Base-by-base conservation (phyloP, 108 stramenopile genomes). In the Poteriospumella lacustris region DNA sequence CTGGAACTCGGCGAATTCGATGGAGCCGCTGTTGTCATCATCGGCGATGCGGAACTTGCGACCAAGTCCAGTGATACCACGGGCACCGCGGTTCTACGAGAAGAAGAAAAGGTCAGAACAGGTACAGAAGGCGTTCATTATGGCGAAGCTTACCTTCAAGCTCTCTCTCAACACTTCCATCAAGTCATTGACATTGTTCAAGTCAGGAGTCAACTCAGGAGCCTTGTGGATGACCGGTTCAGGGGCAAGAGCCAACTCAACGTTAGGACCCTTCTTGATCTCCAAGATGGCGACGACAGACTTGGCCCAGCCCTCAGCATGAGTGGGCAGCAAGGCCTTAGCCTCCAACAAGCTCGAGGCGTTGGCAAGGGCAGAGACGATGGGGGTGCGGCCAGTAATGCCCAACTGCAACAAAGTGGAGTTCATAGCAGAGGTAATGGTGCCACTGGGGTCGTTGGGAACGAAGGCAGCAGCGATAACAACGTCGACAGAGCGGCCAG, bases 11-110 rank as follows among this genome's bases (percentile, higher is more conserved):
- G 5, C 19, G 3, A 73, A 26, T 9, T 44, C 43, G 5, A 73
- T 42, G 12, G 5, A 5, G 26, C 47, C 47, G 41, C 33, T 73
- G 70, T 42, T 73, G 47, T 73, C 42, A 38, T 73, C 70, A 73
- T 73, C 70, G 9, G 24, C 24, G 36, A 73, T 73, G 12, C 42
- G 38, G 70, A 73, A 73, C 31, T 73, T 73, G 47, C 70, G 70
- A 19, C 12, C 3, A 5, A 73, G 70, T 33, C 70, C 70, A 56
- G 36, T 12, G 41, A 73, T 73, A 42, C 70, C 70, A 5, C 31
- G 36, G 9, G 70, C 70, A 52, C 70, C 70, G 31, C 41, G 70
- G 24, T 36, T 19, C 64, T 68, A 40, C 34, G 24, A 15, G 19
- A 36, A 36, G 15, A 40, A 19, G 28, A 39, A 39, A 19, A 39